phyloP scores from a whole-genome alignment of 352 stramenopile genomes.

The Pythium aquatile region DNA sequence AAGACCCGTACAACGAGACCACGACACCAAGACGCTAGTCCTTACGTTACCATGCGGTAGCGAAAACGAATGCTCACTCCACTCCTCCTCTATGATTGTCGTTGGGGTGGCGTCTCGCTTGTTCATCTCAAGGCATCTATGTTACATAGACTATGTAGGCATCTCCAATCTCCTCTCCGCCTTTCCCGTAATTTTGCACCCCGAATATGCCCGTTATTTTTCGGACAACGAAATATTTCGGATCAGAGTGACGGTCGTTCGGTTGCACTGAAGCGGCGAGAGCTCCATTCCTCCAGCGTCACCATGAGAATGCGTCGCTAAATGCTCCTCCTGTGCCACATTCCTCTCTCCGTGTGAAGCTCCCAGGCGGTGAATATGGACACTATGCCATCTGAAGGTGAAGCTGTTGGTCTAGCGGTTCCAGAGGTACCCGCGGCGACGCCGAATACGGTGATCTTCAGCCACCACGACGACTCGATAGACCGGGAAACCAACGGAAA shows the following conservation, averaged over 20 bases:
- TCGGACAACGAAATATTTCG: background rate
- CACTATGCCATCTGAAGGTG: background rate
- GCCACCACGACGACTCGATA: background rate
- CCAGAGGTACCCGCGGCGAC: background rate
- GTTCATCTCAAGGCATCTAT: no score
- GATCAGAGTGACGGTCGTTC: constrained; percentile 1
- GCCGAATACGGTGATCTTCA: background rate
- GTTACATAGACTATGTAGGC: no score
- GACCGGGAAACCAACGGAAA: background rate
- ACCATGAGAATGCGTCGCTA: background rate
- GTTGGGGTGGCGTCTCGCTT: no score
- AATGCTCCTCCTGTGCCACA: background rate
- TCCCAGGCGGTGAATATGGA: background rate
- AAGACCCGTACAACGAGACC: no score
- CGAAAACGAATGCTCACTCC: no score
- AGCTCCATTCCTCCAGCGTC: background rate
- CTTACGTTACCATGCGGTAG: no score
- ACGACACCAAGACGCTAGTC: no score
- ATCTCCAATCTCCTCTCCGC: no score
- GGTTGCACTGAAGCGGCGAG: background rate
- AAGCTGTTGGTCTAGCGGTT: background rate
- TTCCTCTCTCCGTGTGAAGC: background rate
- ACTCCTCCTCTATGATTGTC: no score
- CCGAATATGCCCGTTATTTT: background rate
- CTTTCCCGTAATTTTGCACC: background rate